A percentile compares a stretch with the other conserved stretches of the same genome.
phyloP scores from a whole-genome alignment of 2,329 filamentous ascomycete species.

The Pyricularia pennisetigena region DNA sequence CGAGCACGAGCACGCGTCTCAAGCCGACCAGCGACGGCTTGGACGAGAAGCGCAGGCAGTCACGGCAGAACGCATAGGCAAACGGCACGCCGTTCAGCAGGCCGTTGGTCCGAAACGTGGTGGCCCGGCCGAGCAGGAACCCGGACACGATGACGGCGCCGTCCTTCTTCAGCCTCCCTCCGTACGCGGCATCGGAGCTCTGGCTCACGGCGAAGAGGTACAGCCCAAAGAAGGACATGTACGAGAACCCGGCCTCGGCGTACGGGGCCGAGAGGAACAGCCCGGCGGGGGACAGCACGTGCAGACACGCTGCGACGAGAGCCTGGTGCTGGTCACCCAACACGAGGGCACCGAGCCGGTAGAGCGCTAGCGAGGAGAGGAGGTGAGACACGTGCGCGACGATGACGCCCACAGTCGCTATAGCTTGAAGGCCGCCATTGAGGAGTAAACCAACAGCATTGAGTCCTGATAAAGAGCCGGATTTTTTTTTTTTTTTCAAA shows the following conservation, averaged over 20 bases:
- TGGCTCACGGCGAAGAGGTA: conserved; percentile 53
- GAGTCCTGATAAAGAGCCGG: background rate
- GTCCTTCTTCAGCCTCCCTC: conserved; percentile 25
- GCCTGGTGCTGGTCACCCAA: conserved; percentile 30
- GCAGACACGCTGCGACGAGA: conserved; percentile 61
- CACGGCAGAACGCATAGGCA: conserved; percentile 45
- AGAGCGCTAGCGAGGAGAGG: conserved; percentile 43
- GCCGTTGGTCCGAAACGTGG: conserved; percentile 74
- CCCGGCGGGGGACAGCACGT: conserved; percentile 79
- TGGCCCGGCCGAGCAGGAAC: conserved; percentile 59
- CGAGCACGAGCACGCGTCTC: conserved; percentile 45
- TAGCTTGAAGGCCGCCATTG: conserved; percentile 3
- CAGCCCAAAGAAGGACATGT: conserved; percentile 66
- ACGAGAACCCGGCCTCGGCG: conserved; percentile 68
- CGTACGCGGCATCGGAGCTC: conserved; percentile 18
- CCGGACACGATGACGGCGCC: conserved; percentile 52
- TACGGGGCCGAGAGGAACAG: conserved; percentile 85
- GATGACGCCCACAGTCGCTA: conserved; percentile 45
- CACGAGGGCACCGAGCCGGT: conserved; percentile 10
- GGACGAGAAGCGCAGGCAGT: conserved; percentile 27
- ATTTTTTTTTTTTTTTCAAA: no score
- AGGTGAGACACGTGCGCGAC: conserved; percentile 70
- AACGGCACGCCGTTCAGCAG: conserved; percentile 73
- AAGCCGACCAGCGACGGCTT: conserved; percentile 26
- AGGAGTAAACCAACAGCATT: background rate